These are phyloP conservation scores for Rehmannia glutinosa DNA, from an alignment of 257 asterid genomes.

Conservation along the genomic window DNA sequence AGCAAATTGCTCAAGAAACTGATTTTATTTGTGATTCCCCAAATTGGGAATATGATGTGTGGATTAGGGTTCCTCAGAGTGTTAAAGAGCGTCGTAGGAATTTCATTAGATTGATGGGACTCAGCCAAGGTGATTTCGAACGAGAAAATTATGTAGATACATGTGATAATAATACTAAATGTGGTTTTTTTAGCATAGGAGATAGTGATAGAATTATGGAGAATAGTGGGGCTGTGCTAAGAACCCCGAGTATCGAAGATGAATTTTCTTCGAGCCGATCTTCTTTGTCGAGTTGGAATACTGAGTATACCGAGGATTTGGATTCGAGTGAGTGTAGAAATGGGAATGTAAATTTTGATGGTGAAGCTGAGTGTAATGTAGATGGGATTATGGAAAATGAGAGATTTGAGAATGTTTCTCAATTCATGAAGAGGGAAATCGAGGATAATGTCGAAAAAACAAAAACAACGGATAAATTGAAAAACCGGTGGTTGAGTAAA, in stretches of 20 bases:
- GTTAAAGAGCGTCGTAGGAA: slow-evolving; percentile 68
- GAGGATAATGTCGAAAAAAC: slow-evolving; percentile 23
- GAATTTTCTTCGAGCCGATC: slow-evolving; percentile 52
- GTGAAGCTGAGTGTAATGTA: slow-evolving; percentile 20
- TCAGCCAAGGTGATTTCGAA: slow-evolving; percentile 19
- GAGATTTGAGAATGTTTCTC: slow-evolving; percentile 20
- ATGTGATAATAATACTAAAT: not conserved
- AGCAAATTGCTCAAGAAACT: slow-evolving; percentile 42
- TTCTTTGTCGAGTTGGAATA: slow-evolving; percentile 43
- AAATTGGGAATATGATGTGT: slow-evolving; percentile 53
- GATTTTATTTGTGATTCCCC: slow-evolving; percentile 32
- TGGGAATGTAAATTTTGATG: slow-evolving; percentile 21
- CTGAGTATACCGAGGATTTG: slow-evolving; percentile 36
- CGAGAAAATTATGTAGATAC: slow-evolving; percentile 25
- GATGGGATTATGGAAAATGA: slow-evolving; percentile 16
- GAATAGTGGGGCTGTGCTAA: slow-evolving; percentile 53
- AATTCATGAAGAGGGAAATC: slow-evolving; percentile 24
- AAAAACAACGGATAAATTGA: slow-evolving; percentile 23
- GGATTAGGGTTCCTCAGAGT: slow-evolving; percentile 76
- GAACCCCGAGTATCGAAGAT: slow-evolving; percentile 45
- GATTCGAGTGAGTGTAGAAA: slow-evolving; percentile 24
- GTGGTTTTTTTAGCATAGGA: slow-evolving; percentile 17
- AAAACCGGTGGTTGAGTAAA: slow-evolving; percentile 49
- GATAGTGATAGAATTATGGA: slow-evolving; percentile 43
- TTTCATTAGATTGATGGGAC: slow-evolving; percentile 55